Evolutionary conservation across 2,329 filamentous ascomycete genomes (phyloP).

Genomic region (Talaromyces funiculosus): DNA sequence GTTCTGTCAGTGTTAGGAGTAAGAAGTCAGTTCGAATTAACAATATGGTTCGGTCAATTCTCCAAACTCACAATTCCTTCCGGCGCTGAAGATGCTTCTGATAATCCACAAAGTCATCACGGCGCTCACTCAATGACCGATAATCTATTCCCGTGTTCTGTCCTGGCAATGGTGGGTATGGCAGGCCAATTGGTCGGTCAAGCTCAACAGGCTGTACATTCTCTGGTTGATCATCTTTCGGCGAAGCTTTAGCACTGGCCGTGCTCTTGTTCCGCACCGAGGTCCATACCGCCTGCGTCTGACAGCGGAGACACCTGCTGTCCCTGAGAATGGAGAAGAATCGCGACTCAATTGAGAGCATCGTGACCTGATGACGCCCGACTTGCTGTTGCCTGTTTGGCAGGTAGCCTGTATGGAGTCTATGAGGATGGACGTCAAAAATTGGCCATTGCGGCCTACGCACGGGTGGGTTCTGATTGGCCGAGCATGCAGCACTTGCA

Average conservation of each 20-base stretch:
- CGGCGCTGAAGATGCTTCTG: slow-evolving; percentile 75
- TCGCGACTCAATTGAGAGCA: slow-evolving; percentile 19
- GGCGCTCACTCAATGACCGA: slow-evolving; percentile 61
- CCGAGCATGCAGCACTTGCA: background rate
- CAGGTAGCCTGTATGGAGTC: background rate
- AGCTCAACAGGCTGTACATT: slow-evolving; percentile 51
- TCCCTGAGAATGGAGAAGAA: slow-evolving; percentile 20
- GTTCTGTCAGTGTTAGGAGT: slow-evolving; percentile 46
- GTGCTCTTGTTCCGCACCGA: slow-evolving; percentile 19
- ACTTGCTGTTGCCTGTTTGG: background rate
- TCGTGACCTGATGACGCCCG: background rate
- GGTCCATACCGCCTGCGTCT: slow-evolving; percentile 26
- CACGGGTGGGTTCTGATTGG: slow-evolving; percentile 4
- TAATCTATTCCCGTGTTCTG: slow-evolving; percentile 75
- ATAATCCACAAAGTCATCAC: slow-evolving; percentile 76
- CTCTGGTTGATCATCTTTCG: slow-evolving; percentile 18
- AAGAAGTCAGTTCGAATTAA: background rate
- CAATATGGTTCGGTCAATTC: background rate
- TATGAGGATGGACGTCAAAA: slow-evolving; percentile 22
- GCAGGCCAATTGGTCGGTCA: slow-evolving; percentile 74
- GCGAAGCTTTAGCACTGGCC: slow-evolving; percentile 11
- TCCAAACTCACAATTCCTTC: slow-evolving; percentile 61
- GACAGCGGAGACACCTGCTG: slow-evolving; percentile 31
- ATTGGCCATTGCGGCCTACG: background rate
- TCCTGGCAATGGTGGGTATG: slow-evolving; percentile 64